These are phyloP conservation scores for Liquidambar formosana DNA, from an alignment of 164 flowering plant genomes.

Conservation along the genomic window DNA sequence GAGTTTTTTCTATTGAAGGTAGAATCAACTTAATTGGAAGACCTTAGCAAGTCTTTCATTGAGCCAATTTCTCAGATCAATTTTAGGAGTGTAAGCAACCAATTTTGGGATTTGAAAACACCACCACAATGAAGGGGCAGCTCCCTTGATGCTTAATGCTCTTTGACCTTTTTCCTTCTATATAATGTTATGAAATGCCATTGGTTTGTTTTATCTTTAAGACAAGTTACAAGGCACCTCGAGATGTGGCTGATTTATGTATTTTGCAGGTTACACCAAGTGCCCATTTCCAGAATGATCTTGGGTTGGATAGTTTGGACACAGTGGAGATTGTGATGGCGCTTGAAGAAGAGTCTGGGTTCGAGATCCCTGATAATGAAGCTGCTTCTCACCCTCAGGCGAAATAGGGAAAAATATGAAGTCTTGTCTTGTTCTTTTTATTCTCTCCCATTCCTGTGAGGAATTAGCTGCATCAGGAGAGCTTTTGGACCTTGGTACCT, in stretches of 20 bases:
- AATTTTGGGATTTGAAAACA: too few relatives aligned
- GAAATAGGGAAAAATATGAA: conserved; percentile 28
- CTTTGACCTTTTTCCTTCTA: too few relatives aligned
- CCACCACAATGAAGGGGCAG: too few relatives aligned
- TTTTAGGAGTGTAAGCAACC: too few relatives aligned
- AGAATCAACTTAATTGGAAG: too few relatives aligned
- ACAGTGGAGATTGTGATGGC: conserved; percentile 83
- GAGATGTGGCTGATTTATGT: neutral
- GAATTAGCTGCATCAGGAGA: conserved; percentile 9
- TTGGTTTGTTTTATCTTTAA: too few relatives aligned
- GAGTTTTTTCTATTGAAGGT: too few relatives aligned
- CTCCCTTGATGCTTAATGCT: too few relatives aligned
- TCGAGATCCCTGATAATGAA: conserved; percentile 81
- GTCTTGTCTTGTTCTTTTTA: neutral
- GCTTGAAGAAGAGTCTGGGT: conserved; percentile 75
- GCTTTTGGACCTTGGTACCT: neutral
- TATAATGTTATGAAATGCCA: too few relatives aligned
- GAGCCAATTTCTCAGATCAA: too few relatives aligned
- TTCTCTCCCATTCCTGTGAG: conserved; percentile 1
- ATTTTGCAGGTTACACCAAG: conserved; percentile 57
- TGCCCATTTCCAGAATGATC: conserved; percentile 74
- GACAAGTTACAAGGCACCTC: too few relatives aligned
- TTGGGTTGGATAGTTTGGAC: conserved; percentile 78
- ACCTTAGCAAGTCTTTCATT: too few relatives aligned
- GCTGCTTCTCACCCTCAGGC: conserved; percentile 85